phyloP scores from a whole-genome alignment of 768 basidiomycete genomes.

The Amanita rimosa region DNA sequence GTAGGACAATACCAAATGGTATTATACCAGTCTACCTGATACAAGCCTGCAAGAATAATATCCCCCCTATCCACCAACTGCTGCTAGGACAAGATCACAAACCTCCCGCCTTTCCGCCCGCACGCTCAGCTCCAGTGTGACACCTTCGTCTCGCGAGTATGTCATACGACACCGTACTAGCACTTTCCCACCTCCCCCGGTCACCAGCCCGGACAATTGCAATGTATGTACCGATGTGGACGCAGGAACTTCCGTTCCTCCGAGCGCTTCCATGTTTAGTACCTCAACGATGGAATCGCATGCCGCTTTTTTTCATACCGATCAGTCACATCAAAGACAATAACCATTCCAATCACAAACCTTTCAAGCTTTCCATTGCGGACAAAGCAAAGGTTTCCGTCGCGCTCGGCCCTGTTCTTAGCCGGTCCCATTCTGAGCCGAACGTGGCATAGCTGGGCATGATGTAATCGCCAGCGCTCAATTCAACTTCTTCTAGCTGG shows the following conservation, averaged over 20 bases:
- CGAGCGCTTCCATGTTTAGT: constrained; percentile 93
- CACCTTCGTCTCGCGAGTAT: constrained; percentile 78
- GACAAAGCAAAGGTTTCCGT: constrained; percentile 93
- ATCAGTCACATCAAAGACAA: constrained; percentile 9
- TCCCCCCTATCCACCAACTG: constrained; percentile 61
- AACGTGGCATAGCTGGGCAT: constrained; percentile 92
- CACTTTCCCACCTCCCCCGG: constrained; percentile 93
- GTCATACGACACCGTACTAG: constrained; percentile 95
- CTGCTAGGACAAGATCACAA: constrained; percentile 80
- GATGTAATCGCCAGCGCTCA: constrained; percentile 92
- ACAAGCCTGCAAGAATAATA: too few species aligned
- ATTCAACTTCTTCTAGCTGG: constrained; percentile 90
- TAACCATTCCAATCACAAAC: constrained; percentile 30
- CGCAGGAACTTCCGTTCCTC: constrained; percentile 76
- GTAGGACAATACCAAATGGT: too few species aligned
- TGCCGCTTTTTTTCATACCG: constrained; percentile 48
- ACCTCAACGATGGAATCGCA: constrained; percentile 95
- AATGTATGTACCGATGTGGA: constrained; percentile 88
- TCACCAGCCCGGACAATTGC: constrained; percentile 83
- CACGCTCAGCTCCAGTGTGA: constrained; percentile 85
- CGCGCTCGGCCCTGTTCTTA: constrained; percentile 63
- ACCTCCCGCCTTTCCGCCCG: constrained; percentile 86
- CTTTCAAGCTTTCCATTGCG: constrained; percentile 89
- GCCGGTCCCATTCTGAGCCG: constrained; percentile 88
- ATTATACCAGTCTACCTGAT: not conserved